Percentiles rank a stretch among this genome's conserved stretches.
These are phyloP conservation scores for Melanomma pulvis-pyrius DNA, from an alignment of 495 filamentous ascomycete genomes.

Conservation along the genomic window DNA sequence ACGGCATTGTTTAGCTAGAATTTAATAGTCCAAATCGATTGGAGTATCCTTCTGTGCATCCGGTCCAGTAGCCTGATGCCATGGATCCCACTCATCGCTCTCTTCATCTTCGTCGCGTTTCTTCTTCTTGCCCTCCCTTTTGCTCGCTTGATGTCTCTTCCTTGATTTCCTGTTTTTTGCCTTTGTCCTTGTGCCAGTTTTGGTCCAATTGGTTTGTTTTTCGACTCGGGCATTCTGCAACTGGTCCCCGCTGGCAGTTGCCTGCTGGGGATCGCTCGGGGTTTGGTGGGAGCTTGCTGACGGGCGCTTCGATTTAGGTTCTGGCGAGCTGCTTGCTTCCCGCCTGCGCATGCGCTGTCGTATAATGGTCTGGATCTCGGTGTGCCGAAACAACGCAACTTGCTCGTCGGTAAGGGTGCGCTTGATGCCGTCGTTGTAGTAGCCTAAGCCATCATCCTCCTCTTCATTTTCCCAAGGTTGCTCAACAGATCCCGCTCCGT, in stretches of 20 bases:
- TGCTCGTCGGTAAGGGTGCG: slow-evolving; percentile 91
- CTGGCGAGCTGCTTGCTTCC: slow-evolving; percentile 1
- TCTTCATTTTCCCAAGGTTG: slow-evolving; percentile 40
- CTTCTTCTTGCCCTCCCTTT: slow-evolving; percentile 53
- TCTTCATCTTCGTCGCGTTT: slow-evolving; percentile 30
- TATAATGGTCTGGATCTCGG: slow-evolving; percentile 67
- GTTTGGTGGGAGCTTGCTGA: not conserved
- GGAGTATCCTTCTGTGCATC: slow-evolving; percentile 36
- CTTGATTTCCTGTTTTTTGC: slow-evolving; percentile 40
- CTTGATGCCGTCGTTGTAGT: slow-evolving; percentile 86
- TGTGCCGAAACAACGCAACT: slow-evolving; percentile 87
- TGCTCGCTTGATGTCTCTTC: slow-evolving; percentile 39
- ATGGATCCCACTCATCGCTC: slow-evolving; percentile 40
- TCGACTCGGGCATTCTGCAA: slow-evolving; percentile 9
- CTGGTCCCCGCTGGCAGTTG: not conserved
- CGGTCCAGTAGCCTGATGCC: slow-evolving; percentile 40
- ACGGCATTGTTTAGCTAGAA: not conserved
- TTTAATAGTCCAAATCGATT: slow-evolving; percentile 47
- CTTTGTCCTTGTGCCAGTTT: slow-evolving; percentile 4
- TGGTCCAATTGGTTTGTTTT: slow-evolving; percentile 23
- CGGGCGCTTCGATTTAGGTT: not conserved
- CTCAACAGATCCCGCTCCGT: not conserved
- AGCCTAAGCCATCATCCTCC: slow-evolving; percentile 74
- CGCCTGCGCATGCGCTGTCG: slow-evolving; percentile 8
- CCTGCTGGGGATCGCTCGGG: not conserved